Evolutionary conservation across 148 eudicot genomes (phyloP).

Genomic region (Hydrangea macrophylla): DNA sequence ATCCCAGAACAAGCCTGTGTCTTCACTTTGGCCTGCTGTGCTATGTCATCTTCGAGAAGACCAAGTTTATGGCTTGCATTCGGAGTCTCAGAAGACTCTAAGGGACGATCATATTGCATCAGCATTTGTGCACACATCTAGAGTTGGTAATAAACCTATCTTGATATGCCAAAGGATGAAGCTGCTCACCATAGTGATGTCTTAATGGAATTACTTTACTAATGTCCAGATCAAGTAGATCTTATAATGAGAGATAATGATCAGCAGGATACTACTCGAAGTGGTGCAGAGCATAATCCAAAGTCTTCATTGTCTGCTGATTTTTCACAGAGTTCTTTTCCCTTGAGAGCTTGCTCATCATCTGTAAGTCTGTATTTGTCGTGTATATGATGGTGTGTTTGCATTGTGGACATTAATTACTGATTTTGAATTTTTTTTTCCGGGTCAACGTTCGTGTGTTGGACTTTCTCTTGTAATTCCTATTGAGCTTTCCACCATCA

Average conservation of each 20-base stretch:
- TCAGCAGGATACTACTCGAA: slow-evolving; percentile 11
- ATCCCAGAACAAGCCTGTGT: slow-evolving; percentile 35
- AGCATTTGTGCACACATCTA: slow-evolving; percentile 23
- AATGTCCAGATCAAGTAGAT: slow-evolving; percentile 39
- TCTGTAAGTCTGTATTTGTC: slow-evolving; percentile 44
- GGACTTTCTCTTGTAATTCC: not conserved
- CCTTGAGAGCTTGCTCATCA: slow-evolving; percentile 37
- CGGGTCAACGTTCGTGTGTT: not conserved
- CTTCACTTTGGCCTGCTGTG: slow-evolving; percentile 66
- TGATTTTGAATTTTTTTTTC: not conserved
- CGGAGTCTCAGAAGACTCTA: slow-evolving; percentile 23
- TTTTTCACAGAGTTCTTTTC: slow-evolving; percentile 18
- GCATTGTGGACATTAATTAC: not conserved
- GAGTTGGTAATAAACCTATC: slow-evolving; percentile 37
- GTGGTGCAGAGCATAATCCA: slow-evolving; percentile 1
- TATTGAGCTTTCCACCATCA: not conserved
- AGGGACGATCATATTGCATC: slow-evolving; percentile 27
- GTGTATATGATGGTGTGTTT: not conserved
- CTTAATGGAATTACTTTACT: slow-evolving; percentile 2
- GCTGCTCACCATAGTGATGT: not conserved
- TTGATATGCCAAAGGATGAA: not conserved
- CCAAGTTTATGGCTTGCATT: slow-evolving; percentile 47
- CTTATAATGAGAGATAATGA: slow-evolving; percentile 6
- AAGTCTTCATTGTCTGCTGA: slow-evolving; percentile 1
- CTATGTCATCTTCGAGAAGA: slow-evolving; percentile 59